phyloP scores from a whole-genome alignment of 2,329 filamentous ascomycete genomes.

The Diaporthe helianthi region DNA sequence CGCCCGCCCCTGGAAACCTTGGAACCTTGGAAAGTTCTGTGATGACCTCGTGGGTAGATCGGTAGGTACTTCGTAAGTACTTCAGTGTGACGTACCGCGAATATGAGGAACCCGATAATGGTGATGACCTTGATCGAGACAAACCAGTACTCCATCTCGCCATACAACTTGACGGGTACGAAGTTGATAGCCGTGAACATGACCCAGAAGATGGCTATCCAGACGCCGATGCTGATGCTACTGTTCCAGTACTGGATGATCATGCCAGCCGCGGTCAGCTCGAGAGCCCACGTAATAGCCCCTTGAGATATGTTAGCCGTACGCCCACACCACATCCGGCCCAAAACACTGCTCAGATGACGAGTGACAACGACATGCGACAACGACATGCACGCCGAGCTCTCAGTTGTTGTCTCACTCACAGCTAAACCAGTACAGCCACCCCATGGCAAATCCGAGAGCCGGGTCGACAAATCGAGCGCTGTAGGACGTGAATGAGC shows the following conservation, averaged over 20 bases:
- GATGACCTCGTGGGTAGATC: too few relatives aligned
- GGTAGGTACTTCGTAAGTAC: too few relatives aligned
- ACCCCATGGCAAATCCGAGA: slow-evolving; percentile 79
- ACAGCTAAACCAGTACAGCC: slow-evolving; percentile 84
- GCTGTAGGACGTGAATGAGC: slow-evolving; percentile 79
- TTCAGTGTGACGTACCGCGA: slow-evolving; percentile 57
- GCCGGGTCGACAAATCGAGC: slow-evolving; percentile 76
- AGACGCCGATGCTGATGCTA: slow-evolving; percentile 70
- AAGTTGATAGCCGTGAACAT: slow-evolving; percentile 74
- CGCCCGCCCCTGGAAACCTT: not conserved
- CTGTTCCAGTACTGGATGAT: slow-evolving; percentile 79
- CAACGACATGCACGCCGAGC: too few relatives aligned
- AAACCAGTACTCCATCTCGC: slow-evolving; percentile 82
- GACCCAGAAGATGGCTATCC: slow-evolving; percentile 76
- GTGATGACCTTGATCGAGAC: slow-evolving; percentile 79
- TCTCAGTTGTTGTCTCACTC: too few relatives aligned
- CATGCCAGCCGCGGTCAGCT: slow-evolving; percentile 74
- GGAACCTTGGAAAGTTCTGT: too few relatives aligned
- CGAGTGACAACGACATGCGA: too few relatives aligned
- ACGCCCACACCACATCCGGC: not conserved
- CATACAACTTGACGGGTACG: slow-evolving; percentile 74
- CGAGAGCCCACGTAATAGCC: slow-evolving; percentile 75
- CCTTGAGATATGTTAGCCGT: slow-evolving; percentile 34
- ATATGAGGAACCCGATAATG: slow-evolving; percentile 77
- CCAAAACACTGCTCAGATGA: not conserved